Evolutionary conservation across 2,329 filamentous ascomycete genomes (phyloP), one percentile per base, ranked within the genome.

Genomic region (Curvularia eragrostidis): DNA sequence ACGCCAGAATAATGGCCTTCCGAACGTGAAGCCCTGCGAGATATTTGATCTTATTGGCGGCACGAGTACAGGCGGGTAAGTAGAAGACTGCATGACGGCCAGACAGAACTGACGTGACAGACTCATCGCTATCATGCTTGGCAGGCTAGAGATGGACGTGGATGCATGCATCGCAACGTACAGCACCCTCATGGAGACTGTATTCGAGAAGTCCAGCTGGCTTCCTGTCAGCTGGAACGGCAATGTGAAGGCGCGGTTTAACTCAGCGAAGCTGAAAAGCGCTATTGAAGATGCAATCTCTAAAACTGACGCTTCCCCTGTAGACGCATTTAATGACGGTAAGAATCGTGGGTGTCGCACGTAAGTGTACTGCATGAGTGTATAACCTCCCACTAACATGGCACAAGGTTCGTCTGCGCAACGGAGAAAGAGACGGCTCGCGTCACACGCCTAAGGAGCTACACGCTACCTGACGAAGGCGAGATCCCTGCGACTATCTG

Each of bases 1-100:
- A 21, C 54, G 36, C 4, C 6, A 54, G 49, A 41, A 10, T 1
- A 42, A 13, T 28, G 28, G 36, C 21, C 46, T 53, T 42, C 19
- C 53, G 42, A 28, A 15, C 7, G 41, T 48, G 1, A 63, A 64
- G 52, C 64, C 63, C 23, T 67, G 59, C 21, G 54, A 67, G 21
- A 32, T 61, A 0, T 67, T 67, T 23, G 64, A 70, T 38, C 47
- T 70, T 1, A 70, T 71, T 13, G 62, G 65, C 4, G 66, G 66
- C 2, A 70, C 66, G 2, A 67, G 60, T 49, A 69, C 62, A 1
- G 65, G 62, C 41, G 64, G 66, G 64, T 65, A 44, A 1, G 58
- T 55, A 10, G 28, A 43, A 7, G n/a, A 10, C 30, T 26, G 1
- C 8, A 32, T 24, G 2, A 10, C 7, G 24, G n/a, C 4, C 10